Conservation (phyloP, 768 basidiomycete species). For the Collybiopsis luxurians region DNA sequence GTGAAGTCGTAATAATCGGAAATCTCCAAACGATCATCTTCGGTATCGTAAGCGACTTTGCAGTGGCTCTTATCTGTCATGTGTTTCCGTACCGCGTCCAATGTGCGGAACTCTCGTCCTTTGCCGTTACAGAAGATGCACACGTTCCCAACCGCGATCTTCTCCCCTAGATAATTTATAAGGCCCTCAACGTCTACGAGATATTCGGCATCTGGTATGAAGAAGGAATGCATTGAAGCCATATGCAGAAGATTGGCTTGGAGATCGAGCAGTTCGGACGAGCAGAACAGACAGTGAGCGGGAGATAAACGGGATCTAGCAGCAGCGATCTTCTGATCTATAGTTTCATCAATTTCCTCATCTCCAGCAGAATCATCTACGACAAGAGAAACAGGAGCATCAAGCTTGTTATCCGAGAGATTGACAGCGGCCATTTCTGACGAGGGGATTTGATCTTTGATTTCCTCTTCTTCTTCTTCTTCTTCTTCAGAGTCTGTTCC, state of each 20-base stretch:
- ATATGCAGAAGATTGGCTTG: constrained; percentile 82
- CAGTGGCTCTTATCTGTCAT: constrained; percentile 97
- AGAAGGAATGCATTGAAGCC: constrained; percentile 87
- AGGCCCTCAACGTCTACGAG: constrained; percentile 83
- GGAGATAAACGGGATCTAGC: constrained; percentile 62
- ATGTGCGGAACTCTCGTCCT: constrained; percentile 75
- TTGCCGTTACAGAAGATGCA: constrained; percentile 90
- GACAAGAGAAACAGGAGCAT: constrained; percentile 17
- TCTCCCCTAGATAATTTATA: constrained; percentile 84
- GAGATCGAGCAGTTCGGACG: constrained; percentile 44
- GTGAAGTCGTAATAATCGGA: constrained; percentile 95
- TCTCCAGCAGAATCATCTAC: constrained; percentile 34
- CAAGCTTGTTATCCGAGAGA: neutral
- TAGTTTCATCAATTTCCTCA: constrained; percentile 50
- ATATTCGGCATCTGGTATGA: constrained; percentile 92
- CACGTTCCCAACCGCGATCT: constrained; percentile 88
- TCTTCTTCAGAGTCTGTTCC: constrained; percentile 18
- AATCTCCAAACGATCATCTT: constrained; percentile 77
- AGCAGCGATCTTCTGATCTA: constrained; percentile 74
- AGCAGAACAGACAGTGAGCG: constrained; percentile 86
- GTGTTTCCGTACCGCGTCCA: constrained; percentile 90
- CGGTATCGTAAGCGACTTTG: constrained; percentile 88
- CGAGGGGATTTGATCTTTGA: constrained; percentile 11
- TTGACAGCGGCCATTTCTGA: constrained; percentile 8
- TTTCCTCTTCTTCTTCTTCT: constrained; percentile 10